Percentiles rank a stretch among this genome's conserved stretches.
Conservation (phyloP, 108 stramenopile species). For the Chaetoceros tenuissimus region DNA sequence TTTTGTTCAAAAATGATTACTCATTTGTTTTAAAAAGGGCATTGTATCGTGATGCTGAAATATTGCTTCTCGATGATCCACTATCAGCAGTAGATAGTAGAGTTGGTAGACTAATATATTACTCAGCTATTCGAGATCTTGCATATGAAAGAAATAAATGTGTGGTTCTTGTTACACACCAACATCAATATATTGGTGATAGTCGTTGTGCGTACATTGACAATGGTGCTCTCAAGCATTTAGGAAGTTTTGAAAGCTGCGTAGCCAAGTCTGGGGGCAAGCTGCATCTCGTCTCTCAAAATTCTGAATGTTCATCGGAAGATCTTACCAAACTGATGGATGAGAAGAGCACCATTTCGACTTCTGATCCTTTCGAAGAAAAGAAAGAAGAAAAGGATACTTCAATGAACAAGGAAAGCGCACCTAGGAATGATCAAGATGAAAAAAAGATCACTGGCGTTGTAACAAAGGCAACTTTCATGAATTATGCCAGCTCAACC, state of each 20-base stretch:
- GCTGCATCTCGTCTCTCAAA: not conserved
- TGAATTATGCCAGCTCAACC: conserved; percentile 57
- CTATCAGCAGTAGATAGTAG: conserved; percentile 91
- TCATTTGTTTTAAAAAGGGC: too few relatives aligned
- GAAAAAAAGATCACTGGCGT: conserved; percentile 69
- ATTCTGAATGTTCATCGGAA: too few relatives aligned
- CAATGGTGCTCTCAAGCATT: conserved; percentile 41
- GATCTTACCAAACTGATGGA: too few relatives aligned
- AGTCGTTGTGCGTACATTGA: conserved; percentile 68
- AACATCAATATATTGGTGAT: conserved; percentile 80
- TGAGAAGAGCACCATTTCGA: not conserved
- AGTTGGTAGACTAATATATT: conserved; percentile 77
- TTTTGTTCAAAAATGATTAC: too few relatives aligned
- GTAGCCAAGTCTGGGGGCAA: conserved; percentile 45
- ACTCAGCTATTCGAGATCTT: conserved; percentile 62
- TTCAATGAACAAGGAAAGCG: conserved; percentile 1
- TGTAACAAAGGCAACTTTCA: conserved; percentile 62
- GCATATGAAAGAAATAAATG: conserved; percentile 42
- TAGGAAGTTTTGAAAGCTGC: conserved; percentile 64
- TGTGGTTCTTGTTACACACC: conserved; percentile 87
- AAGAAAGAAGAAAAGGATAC: not conserved
- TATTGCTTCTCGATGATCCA: conserved; percentile 87
- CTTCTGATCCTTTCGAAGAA: not conserved
- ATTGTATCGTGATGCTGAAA: conserved; percentile 48
- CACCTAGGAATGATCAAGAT: conserved; percentile 32